These are phyloP conservation scores for Tubosaeta sp. DNA, from an alignment of 768 basidiomycete species.

Conservation along the genomic window DNA sequence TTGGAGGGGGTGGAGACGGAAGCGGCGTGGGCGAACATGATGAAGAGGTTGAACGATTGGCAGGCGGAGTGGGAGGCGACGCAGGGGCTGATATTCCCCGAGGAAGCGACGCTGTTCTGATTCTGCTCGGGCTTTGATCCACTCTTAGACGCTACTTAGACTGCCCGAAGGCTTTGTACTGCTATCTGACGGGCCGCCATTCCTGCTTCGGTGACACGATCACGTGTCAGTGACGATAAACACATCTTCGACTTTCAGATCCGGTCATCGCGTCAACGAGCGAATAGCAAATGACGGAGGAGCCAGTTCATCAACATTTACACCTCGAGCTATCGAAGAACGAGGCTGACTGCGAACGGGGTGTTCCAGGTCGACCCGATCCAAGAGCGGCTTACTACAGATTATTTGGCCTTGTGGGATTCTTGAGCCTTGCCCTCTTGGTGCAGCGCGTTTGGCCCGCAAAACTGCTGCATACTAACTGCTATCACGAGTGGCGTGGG, in stretches of 20 bases:
- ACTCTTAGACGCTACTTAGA: no score
- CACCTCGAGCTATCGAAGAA: not conserved
- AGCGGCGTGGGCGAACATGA: slow-evolving; percentile 47
- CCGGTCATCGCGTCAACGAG: no score
- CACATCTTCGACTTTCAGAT: no score
- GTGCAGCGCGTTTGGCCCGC: slow-evolving; percentile 7
- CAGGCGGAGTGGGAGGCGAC: slow-evolving; percentile 50
- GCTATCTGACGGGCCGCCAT: no score
- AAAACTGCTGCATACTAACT: not conserved
- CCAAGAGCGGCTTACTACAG: not conserved
- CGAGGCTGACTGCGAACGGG: not conserved
- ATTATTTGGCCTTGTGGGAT: not conserved
- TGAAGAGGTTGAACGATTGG: slow-evolving; percentile 46
- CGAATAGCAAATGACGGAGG: no score
- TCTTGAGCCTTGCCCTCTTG: slow-evolving; percentile 13
- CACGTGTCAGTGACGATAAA: no score
- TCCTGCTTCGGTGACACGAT: no score
- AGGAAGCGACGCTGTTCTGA: slow-evolving; percentile 1
- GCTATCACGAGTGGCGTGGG: not conserved
- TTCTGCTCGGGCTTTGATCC: not conserved
- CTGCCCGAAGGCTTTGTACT: no score
- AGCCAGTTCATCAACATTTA: not conserved
- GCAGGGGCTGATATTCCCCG: slow-evolving; percentile 11
- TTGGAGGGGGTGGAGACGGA: slow-evolving; percentile 47
- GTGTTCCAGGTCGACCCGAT: not conserved